These are phyloP conservation scores for Tremella mesenterica DNA, from an alignment of 768 basidiomycete genomes.

Conservation along the genomic window DNA sequence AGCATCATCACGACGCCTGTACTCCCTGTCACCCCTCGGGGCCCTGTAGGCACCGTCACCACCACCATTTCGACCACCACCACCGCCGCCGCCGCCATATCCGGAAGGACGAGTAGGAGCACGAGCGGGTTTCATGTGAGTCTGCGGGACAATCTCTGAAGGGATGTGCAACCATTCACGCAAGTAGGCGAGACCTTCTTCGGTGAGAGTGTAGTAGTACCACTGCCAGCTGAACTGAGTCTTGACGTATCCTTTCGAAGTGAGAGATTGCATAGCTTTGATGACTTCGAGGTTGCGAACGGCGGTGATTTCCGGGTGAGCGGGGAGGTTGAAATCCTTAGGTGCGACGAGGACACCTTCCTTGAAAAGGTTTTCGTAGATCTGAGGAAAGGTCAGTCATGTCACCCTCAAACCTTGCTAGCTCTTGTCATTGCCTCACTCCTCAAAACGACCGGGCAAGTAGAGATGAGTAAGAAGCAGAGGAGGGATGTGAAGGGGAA, in stretches of 20 bases:
- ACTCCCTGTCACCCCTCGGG: slow-evolving; percentile 56
- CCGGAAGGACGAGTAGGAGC: slow-evolving; percentile 66
- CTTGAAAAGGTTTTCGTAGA: slow-evolving; percentile 99
- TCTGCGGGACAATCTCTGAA: slow-evolving; percentile 88
- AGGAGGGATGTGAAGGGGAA: too few species aligned
- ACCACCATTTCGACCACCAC: slow-evolving; percentile 62
- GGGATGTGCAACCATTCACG: slow-evolving; percentile 95
- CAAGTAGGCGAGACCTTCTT: slow-evolving; percentile 94
- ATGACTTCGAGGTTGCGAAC: slow-evolving; percentile 62
- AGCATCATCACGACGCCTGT: slow-evolving; percentile 55
- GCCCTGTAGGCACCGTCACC: slow-evolving; percentile 16
- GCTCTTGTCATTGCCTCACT: too few species aligned
- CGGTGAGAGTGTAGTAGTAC: slow-evolving; percentile 95
- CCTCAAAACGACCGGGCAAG: too few species aligned
- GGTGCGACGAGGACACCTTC: slow-evolving; percentile 99
- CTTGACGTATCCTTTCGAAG: slow-evolving; percentile 79
- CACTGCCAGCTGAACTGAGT: slow-evolving; percentile 99
- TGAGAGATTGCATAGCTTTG: slow-evolving; percentile 62
- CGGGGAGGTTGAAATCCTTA: slow-evolving; percentile 96
- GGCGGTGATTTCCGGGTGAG: slow-evolving; percentile 74
- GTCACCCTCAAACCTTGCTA: neutral
- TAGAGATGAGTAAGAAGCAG: too few species aligned
- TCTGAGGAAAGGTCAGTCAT: slow-evolving; percentile 41
- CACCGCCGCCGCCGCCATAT: slow-evolving; percentile 53
- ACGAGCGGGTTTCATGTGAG: slow-evolving; percentile 93